Evolutionary conservation across 768 basidiomycete species (phyloP).

Genomic region (Trametes gibbosa): DNA sequence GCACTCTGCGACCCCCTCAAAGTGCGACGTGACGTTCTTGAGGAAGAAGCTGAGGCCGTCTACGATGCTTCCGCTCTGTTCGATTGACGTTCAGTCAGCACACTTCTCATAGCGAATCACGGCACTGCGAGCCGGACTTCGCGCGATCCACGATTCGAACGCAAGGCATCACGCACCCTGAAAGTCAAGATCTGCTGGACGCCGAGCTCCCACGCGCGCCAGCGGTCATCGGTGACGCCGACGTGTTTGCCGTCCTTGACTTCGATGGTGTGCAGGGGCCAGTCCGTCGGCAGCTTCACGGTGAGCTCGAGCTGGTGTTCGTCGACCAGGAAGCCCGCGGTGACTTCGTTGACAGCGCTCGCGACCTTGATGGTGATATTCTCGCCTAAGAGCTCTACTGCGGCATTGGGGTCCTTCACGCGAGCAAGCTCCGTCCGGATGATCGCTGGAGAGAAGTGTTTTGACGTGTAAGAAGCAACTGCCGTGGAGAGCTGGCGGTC

Average conservation of each 20-base stretch:
- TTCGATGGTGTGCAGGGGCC: slow-evolving; percentile 86
- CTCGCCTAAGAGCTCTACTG: slow-evolving; percentile 67
- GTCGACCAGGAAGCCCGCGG: slow-evolving; percentile 82
- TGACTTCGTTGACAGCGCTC: slow-evolving; percentile 72
- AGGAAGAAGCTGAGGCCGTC: slow-evolving; percentile 91
- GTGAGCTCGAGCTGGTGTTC: slow-evolving; percentile 91
- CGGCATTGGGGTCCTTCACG: slow-evolving; percentile 53
- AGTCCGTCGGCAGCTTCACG: slow-evolving; percentile 83
- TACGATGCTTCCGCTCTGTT: slow-evolving; percentile 83
- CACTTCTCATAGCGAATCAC: no score
- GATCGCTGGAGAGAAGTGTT: slow-evolving; percentile 86
- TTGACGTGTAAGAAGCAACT: slow-evolving; percentile 75
- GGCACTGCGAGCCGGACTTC: no score
- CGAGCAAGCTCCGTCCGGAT: slow-evolving; percentile 79
- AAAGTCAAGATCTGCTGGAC: slow-evolving; percentile 89
- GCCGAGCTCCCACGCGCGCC: slow-evolving; percentile 92
- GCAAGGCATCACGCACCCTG: slow-evolving; percentile 54
- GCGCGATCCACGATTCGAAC: no score
- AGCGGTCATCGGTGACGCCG: slow-evolving; percentile 85
- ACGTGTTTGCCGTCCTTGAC: slow-evolving; percentile 82
- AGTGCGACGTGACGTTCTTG: slow-evolving; percentile 89
- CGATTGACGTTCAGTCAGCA: background rate
- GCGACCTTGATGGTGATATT: slow-evolving; percentile 79
- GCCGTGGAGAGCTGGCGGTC: slow-evolving; percentile 83
- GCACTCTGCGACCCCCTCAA: slow-evolving; percentile 94